phyloP scores from a whole-genome alignment of 2,329 filamentous ascomycete species.

The Paracoccidioides brasiliensis region DNA sequence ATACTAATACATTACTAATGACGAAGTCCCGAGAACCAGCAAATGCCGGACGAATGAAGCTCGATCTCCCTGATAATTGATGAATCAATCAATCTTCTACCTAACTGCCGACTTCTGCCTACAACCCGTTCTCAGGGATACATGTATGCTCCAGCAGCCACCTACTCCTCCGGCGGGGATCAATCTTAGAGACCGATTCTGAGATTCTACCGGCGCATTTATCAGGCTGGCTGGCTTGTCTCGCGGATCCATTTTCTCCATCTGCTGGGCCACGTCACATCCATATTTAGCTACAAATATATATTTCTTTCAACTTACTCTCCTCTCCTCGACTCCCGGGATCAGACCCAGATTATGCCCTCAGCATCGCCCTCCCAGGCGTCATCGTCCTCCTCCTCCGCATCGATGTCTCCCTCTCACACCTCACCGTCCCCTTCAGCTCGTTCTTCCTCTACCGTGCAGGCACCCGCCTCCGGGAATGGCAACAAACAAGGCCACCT shows the following conservation, averaged over 20 bases:
- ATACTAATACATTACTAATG: no score
- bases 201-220: background rate
- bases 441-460: background rate
- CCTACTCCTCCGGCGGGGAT: background rate
- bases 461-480: background rate
- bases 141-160: background rate
- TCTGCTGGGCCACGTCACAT: no score
- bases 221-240: background rate
- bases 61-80: no score
- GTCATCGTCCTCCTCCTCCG: background rate
- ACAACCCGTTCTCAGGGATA: background rate
- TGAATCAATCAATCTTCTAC: background rate
- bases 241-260: no score
- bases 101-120: background rate
- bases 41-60: no score
- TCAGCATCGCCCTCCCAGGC: background rate
- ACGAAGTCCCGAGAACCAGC: no score
- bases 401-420: constrained; percentile 2
- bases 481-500: background rate
- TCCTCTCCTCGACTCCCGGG: no score
- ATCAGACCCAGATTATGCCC: background rate
- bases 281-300: no score
- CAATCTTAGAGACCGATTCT: background rate
- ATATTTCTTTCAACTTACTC: no score
- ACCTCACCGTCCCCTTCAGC: background rate